These are phyloP conservation scores for Wickerhamiella spandovensis DNA, from an alignment of 805 yeast genomes.

Conservation along the genomic window DNA sequence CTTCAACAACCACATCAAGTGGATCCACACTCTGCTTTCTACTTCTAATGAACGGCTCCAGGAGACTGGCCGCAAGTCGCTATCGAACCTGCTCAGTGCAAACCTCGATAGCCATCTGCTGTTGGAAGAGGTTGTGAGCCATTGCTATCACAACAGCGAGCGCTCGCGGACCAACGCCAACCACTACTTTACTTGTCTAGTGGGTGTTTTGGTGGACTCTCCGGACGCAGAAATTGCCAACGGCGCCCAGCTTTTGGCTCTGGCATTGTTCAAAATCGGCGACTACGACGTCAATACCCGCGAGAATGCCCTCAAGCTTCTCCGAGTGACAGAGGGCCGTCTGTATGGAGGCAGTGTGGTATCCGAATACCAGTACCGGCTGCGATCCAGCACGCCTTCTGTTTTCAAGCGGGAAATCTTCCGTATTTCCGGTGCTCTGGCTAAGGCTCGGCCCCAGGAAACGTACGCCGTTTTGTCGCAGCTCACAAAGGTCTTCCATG, in stretches of 20 bases:
- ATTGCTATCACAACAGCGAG: conserved; percentile 47
- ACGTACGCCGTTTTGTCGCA: conserved; percentile 55
- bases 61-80: conserved; percentile 54
- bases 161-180: conserved; percentile 37
- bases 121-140: conserved; percentile 47
- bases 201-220: conserved; percentile 44
- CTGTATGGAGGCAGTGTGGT: conserved; percentile 42
- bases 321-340: conserved; percentile 51
- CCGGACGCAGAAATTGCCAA: conserved; percentile 32
- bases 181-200: conserved; percentile 58
- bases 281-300: conserved; percentile 58
- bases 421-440: conserved; percentile 63
- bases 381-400: conserved; percentile 62
- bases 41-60: conserved; percentile 45
- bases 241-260: conserved; percentile 33
- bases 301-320: conserved; percentile 54
- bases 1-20: conserved; percentile 30
- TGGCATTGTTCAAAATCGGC: conserved; percentile 70
- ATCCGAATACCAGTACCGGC: conserved; percentile 50
- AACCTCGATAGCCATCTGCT: conserved; percentile 44
- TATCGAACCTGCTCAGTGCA: conserved; percentile 48
- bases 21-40: conserved; percentile 64
- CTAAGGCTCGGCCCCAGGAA: conserved; percentile 43
- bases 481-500: conserved; percentile 53
- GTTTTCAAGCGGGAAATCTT: conserved; percentile 79